Base-by-base conservation (phyloP, 306 rosid species). In the Abrus pulchellus region DNA sequence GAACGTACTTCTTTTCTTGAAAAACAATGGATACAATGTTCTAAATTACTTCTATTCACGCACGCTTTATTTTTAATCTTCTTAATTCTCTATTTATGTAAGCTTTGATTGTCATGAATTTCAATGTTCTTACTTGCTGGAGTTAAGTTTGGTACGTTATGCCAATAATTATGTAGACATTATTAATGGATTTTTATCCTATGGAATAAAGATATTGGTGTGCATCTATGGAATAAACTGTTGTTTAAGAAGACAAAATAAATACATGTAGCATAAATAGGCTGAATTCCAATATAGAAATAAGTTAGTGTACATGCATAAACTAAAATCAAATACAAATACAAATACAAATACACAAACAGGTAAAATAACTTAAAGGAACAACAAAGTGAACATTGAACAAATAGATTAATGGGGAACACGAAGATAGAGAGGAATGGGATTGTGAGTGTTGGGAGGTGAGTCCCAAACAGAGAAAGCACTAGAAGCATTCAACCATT, bases 381-480 rank as follows among this genome's bases (percentile, higher is more conserved):
- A 29, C 1, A 27, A 5, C 14, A 75, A n/a, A 43, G 1, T 29
- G 44, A 3, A 3, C 32, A 1, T 9, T 6, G 6, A 2, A 71
- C 50, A 54, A 49, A 14, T 2, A 48, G 2, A 49, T 76, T 77
- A 88, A 32, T 12, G 36, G 1, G 90, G 87, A 63, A 79, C 3
- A 20, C 90, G 92, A 34, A 89, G 13, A 55, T 86, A 89, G 1
- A 89, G 12, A 5, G 92, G 90, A 69, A 86, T 36, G 27, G 60
- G 89, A 45, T 85, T 85, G 28, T 13, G 69, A n/a, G 79, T 0
- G 29, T 74, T 75, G 2, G 89, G 86, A 0, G 79, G n/a, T 6
- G 87, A 76, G 45, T 90, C 92, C 92, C 94, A 88, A 32, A 88
- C 94, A 0, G 94, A 88, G 65, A 90, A 90, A 0, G 92, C 90